These are phyloP conservation scores for Elymus sibiricus DNA, from an alignment of 176 grass and related monocot genomes.

Conservation along the genomic window DNA sequence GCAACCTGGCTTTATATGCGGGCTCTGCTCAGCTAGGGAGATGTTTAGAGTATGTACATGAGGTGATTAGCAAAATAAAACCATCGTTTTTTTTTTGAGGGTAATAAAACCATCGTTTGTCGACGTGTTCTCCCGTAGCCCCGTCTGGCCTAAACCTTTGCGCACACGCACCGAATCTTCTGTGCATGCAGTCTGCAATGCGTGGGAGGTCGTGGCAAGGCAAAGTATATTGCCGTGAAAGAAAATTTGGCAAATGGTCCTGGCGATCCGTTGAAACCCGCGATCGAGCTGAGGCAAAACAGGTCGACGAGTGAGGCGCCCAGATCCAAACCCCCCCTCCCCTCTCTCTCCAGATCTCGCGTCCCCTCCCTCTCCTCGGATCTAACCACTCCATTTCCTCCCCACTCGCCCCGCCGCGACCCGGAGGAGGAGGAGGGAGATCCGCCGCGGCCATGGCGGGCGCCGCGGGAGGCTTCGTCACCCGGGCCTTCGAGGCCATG, in stretches of 20 bases:
- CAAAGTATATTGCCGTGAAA: not conserved
- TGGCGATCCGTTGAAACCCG: conserved; percentile 25
- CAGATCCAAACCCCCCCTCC: conserved; percentile 28
- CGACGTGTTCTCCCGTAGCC: not conserved
- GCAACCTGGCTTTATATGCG: no score
- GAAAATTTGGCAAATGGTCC: conserved; percentile 24
- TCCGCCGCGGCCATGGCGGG: conserved; percentile 74
- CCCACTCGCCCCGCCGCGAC: conserved; percentile 21
- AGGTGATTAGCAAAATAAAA: no score
- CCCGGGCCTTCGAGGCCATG: conserved; percentile 97
- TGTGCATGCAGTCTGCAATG: not conserved
- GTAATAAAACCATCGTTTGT: not conserved
- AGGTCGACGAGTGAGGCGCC: not conserved
- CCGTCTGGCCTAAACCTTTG: not conserved
- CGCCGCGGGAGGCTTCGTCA: conserved; percentile 90
- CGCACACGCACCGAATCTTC: conserved; percentile 2
- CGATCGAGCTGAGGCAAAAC: conserved; percentile 17
- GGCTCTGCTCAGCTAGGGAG: no score
- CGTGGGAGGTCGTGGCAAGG: not conserved
- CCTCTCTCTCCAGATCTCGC: conserved; percentile 44
- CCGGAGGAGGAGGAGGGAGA: conserved; percentile 33
- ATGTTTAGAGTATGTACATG: no score
- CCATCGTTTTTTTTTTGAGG: no score
- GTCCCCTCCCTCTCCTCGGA: conserved; percentile 43
- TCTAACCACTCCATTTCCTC: conserved; percentile 40